A percentile compares a stretch with the other conserved stretches of the same genome.
Conservation (phyloP, 2,329 filamentous ascomycete genomes). For the Colletotrichum viniferum region DNA sequence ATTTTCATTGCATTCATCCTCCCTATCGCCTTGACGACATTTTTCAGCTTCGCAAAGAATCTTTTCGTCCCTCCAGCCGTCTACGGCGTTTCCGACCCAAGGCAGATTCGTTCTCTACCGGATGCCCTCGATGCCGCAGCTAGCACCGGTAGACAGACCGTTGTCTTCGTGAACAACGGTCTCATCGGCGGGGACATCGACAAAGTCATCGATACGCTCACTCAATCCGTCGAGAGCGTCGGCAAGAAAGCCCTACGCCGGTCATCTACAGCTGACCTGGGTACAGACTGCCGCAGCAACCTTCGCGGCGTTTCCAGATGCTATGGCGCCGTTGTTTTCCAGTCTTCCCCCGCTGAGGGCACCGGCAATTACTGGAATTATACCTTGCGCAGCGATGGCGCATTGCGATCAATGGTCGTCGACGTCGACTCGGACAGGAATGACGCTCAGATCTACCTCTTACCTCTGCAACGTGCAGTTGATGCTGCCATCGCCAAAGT, state of each 20-base stretch:
- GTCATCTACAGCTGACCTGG: conserved; percentile 60
- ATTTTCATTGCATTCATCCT: conserved; percentile 62
- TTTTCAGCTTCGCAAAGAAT: conserved; percentile 76
- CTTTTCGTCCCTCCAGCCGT: conserved; percentile 79
- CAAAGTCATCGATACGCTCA: conserved; percentile 68
- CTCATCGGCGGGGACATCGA: conserved; percentile 73
- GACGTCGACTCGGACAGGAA: conserved; percentile 70
- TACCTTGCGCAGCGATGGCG: conserved; percentile 77
- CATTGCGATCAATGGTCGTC: conserved; percentile 68
- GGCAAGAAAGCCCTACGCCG: conserved; percentile 62
- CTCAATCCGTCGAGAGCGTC: conserved; percentile 57
- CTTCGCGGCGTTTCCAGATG: conserved; percentile 72
- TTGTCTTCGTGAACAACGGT: conserved; percentile 82
- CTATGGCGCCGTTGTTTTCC: conserved; percentile 76
- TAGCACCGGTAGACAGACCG: conserved; percentile 63
- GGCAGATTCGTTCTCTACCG: conserved; percentile 66
- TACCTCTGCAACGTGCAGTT: conserved; percentile 81
- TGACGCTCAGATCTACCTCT: conserved; percentile 75
- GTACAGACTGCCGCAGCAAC: conserved; percentile 65
- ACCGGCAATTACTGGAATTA: conserved; percentile 79
- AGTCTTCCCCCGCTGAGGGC: conserved; percentile 76
- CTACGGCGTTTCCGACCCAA: conserved; percentile 72
- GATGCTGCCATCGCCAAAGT: conserved; percentile 72
- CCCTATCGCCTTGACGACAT: conserved; percentile 61
- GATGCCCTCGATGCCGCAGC: conserved; percentile 65